phyloP scores from a whole-genome alignment of 805 yeast species.

The Wickerhamomyces ciferrii region DNA sequence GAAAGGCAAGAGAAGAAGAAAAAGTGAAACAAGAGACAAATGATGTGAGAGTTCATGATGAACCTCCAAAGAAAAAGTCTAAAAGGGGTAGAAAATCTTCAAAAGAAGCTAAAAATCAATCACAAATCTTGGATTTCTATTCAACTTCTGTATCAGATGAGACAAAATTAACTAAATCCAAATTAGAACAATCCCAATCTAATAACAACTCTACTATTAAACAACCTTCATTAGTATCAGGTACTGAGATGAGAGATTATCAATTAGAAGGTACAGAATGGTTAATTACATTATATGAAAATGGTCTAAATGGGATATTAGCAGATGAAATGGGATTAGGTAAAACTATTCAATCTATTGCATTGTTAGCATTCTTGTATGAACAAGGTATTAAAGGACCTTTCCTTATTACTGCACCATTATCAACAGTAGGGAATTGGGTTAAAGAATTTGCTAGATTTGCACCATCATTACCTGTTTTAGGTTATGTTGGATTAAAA shows the following conservation, averaged over 20 bases:
- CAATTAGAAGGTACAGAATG: slow-evolving; percentile 90
- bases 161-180: slow-evolving; percentile 18
- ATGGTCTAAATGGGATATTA: slow-evolving; percentile 89
- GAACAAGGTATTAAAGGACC: slow-evolving; percentile 81
- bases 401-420: slow-evolving; percentile 72
- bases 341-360: slow-evolving; percentile 84
- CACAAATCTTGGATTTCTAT: slow-evolving; percentile 21
- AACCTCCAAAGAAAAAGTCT: slow-evolving; percentile 19
- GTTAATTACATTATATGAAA: slow-evolving; percentile 83
- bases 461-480: slow-evolving; percentile 62
- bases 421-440: slow-evolving; percentile 89
- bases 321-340: slow-evolving; percentile 99
- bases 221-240: slow-evolving; percentile 53
- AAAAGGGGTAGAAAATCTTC: slow-evolving; percentile 12
- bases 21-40: slow-evolving; percentile 4
- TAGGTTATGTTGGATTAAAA: slow-evolving; percentile 64
- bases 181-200: slow-evolving; percentile 9
- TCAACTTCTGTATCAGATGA: slow-evolving; percentile 13
- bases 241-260: slow-evolving; percentile 69
- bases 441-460: slow-evolving; percentile 61
- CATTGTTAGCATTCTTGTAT: slow-evolving; percentile 67
- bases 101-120: slow-evolving; percentile 11
- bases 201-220: slow-evolving; percentile 14
- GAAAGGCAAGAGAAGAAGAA: slow-evolving; percentile 18
- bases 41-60: slow-evolving; percentile 13